A percentile compares a stretch with the other conserved stretches of the same genome.
Conservation (phyloP, 2,329 filamentous ascomycete species). For the Ophiostoma ulmi region DNA sequence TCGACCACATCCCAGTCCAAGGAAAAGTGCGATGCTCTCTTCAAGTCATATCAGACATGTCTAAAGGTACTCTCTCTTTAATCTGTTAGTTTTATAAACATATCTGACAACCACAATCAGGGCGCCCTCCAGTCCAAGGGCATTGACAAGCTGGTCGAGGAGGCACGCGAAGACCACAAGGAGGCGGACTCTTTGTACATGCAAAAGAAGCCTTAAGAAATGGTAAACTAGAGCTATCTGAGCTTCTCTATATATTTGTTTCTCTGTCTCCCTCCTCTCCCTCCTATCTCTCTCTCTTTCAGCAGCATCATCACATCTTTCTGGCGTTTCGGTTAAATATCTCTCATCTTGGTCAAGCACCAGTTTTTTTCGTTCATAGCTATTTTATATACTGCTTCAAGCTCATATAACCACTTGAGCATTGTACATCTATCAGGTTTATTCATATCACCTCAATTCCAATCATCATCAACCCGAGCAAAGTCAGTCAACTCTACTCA, state of each 20-base stretch:
- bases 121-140: slow-evolving; percentile 80
- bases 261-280: too few relatives aligned
- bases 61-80: slow-evolving; percentile 55
- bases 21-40: slow-evolving; percentile 72
- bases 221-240: background rate
- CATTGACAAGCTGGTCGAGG: slow-evolving; percentile 87
- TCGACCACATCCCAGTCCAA: slow-evolving; percentile 65
- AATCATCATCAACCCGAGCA: background rate
- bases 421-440: background rate
- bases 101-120: slow-evolving; percentile 42
- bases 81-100: background rate
- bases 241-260: background rate
- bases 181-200: slow-evolving; percentile 73
- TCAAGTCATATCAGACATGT: slow-evolving; percentile 84
- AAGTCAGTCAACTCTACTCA: background rate
- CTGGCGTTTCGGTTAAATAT: background rate
- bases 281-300: background rate
- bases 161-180: slow-evolving; percentile 81
- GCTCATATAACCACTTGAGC: background rate
- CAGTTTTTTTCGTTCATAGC: background rate
- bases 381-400: background rate
- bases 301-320: background rate
- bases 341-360: background rate
- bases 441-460: background rate
- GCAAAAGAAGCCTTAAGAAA: slow-evolving; percentile 36